A percentile compares a stretch with the other conserved stretches of the same genome.
Conservation (phyloP, 1,284 basidiomycete genomes). For the Neotropicomus parvogracilis region DNA sequence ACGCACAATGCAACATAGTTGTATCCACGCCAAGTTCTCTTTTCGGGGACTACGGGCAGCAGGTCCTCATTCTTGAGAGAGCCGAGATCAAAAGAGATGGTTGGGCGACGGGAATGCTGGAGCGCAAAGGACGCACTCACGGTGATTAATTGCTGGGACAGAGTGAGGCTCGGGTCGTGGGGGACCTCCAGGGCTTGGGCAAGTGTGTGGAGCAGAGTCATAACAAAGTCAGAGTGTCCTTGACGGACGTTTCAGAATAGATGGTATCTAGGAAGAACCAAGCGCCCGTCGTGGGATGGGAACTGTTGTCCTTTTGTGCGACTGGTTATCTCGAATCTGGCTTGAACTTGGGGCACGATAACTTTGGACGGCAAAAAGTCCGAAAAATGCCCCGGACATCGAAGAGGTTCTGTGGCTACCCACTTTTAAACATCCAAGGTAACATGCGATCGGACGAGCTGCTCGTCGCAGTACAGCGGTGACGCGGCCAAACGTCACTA, state of each 20-base stretch:
- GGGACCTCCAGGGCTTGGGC: constrained; percentile 44
- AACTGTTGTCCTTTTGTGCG: constrained; percentile 8
- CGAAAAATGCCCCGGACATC: not conserved
- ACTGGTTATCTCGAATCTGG: constrained; percentile 11
- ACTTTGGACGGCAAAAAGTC: not conserved
- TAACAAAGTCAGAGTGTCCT: constrained; percentile 15
- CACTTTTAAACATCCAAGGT: constrained; percentile 3
- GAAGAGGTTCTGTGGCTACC: not conserved
- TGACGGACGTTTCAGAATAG: constrained; percentile 1
- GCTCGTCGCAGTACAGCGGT: not conserved
- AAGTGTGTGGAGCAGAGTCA: constrained; percentile 24
- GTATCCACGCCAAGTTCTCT: constrained; percentile 56
- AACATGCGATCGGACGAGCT: not conserved
- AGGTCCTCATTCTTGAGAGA: constrained; percentile 59
- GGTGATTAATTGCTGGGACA: constrained; percentile 51
- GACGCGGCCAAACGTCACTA: not conserved
- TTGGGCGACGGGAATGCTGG: constrained; percentile 3
- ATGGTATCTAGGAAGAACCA: constrained; percentile 5
- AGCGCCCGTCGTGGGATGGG: not conserved
- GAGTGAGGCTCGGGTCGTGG: constrained; percentile 47
- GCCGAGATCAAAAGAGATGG: constrained; percentile 17
- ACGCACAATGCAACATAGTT: constrained; percentile 66
- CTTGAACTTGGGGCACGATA: not conserved
- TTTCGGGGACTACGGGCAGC: constrained; percentile 53
- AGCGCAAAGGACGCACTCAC: constrained; percentile 41